phyloP scores from a whole-genome alignment of 1,284 basidiomycete species.

The Puccinia coronata region DNA sequence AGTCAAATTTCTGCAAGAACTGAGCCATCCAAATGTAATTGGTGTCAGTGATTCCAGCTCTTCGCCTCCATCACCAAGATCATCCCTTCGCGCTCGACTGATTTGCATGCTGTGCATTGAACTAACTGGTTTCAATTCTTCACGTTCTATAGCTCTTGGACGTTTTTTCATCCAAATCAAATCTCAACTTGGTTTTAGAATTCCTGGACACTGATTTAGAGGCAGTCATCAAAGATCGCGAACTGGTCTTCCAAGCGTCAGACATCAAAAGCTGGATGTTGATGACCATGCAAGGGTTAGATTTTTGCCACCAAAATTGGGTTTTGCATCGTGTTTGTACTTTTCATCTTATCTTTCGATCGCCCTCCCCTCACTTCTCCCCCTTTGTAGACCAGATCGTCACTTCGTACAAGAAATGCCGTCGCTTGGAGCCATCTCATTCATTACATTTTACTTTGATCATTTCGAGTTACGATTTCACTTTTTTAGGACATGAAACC shows the following conservation, averaged over 20 bases:
- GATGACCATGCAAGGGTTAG: slow-evolving; percentile 93
- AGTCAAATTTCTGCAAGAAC: slow-evolving; percentile 92
- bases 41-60: slow-evolving; percentile 64
- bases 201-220: slow-evolving; percentile 97
- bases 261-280: slow-evolving; percentile 99
- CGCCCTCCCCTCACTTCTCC: not conserved
- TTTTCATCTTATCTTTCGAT: not conserved
- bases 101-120: slow-evolving; percentile 50
- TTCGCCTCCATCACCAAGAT: not conserved
- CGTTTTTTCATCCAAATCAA: slow-evolving; percentile 94
- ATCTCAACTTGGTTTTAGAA: slow-evolving; percentile 95
- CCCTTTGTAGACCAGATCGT: not conserved
- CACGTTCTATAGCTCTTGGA: slow-evolving; percentile 74
- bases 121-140: not conserved
- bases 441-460: slow-evolving; percentile 8
- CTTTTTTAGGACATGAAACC: slow-evolving; percentile 85
- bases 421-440: not conserved
- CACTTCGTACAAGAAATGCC: not conserved
- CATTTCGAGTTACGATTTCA: slow-evolving; percentile 15
- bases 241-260: slow-evolving; percentile 84
- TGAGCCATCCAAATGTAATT: slow-evolving; percentile 93
- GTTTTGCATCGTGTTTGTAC: slow-evolving; percentile 81
- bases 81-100: not conserved
- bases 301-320: slow-evolving; percentile 94
- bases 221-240: slow-evolving; percentile 90